These are phyloP conservation scores for Patellifolia procumbens DNA, from an alignment of 179 eudicot species.

Conservation along the genomic window DNA sequence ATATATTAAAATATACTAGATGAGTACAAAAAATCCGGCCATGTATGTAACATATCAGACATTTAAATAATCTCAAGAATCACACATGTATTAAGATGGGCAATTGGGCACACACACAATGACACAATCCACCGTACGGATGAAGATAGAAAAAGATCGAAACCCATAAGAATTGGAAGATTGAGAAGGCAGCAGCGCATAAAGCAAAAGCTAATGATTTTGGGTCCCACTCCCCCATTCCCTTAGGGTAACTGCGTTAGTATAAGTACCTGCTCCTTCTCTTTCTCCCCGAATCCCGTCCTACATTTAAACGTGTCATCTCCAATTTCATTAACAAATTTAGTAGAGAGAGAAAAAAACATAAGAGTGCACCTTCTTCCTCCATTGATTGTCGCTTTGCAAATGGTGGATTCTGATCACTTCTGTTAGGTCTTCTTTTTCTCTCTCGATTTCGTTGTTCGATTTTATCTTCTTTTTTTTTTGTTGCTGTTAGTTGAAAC, in stretches of 20 bases:
- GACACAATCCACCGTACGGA: too few species aligned
- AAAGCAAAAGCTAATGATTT: neutral
- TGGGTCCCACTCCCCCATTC: conserved; percentile 12
- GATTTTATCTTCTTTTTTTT: neutral
- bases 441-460: neutral
- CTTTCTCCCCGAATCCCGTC: neutral
- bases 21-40: too few species aligned
- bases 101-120: too few species aligned
- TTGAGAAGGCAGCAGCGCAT: neutral
- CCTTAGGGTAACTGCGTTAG: neutral
- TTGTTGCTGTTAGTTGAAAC: neutral
- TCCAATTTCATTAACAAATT: too few species aligned
- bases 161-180: neutral
- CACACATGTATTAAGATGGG: too few species aligned
- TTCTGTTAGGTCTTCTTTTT: neutral
- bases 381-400: neutral
- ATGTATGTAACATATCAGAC: too few species aligned
- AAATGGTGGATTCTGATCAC: neutral
- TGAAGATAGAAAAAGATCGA: neutral
- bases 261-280: conserved; percentile 15
- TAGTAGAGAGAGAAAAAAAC: too few species aligned
- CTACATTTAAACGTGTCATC: neutral
- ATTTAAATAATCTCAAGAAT: too few species aligned
- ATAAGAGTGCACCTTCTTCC: neutral
- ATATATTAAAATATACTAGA: too few species aligned